Percentiles rank a stretch among this genome's conserved stretches.
These are phyloP conservation scores for Daldinia decipiens DNA, from an alignment of 495 filamentous ascomycete genomes.

Conservation along the genomic window DNA sequence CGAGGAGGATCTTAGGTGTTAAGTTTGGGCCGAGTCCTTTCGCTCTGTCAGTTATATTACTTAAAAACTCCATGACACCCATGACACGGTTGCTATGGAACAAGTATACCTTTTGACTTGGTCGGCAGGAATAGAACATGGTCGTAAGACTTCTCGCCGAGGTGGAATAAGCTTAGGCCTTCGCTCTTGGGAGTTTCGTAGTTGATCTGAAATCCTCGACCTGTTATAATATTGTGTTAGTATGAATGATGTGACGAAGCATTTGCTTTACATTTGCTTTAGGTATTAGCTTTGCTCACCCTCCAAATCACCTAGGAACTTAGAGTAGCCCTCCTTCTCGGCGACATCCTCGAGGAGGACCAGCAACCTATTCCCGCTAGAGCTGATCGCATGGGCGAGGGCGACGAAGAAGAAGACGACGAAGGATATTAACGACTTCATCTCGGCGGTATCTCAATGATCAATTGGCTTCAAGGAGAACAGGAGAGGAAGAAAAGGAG, in stretches of 20 bases:
- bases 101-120: slow-evolving; percentile 81
- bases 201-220: slow-evolving; percentile 79
- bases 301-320: slow-evolving; percentile 82
- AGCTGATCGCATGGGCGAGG: slow-evolving; percentile 79
- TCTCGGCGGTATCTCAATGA: slow-evolving; percentile 52
- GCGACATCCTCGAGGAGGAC: slow-evolving; percentile 85
- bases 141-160: slow-evolving; percentile 89
- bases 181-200: slow-evolving; percentile 90
- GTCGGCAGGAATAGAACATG: slow-evolving; percentile 88
- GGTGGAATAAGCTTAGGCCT: slow-evolving; percentile 80
- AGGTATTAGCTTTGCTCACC: slow-evolving; percentile 60
- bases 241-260: neutral
- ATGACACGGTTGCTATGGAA: neutral
- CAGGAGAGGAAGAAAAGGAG: slow-evolving; percentile 43
- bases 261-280: neutral
- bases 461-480: slow-evolving; percentile 50
- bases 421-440: slow-evolving; percentile 81
- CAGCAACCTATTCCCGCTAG: slow-evolving; percentile 80
- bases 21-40: slow-evolving; percentile 86
- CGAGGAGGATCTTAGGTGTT: slow-evolving; percentile 84
- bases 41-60: slow-evolving; percentile 47
- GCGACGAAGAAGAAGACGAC: slow-evolving; percentile 70
- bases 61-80: neutral
- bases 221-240: slow-evolving; percentile 59
- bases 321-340: slow-evolving; percentile 82